A percentile compares a stretch with the other conserved stretches of the same genome.
phyloP scores from a whole-genome alignment of 1,284 basidiomycete genomes.

The Ustilago vetiveriae region DNA sequence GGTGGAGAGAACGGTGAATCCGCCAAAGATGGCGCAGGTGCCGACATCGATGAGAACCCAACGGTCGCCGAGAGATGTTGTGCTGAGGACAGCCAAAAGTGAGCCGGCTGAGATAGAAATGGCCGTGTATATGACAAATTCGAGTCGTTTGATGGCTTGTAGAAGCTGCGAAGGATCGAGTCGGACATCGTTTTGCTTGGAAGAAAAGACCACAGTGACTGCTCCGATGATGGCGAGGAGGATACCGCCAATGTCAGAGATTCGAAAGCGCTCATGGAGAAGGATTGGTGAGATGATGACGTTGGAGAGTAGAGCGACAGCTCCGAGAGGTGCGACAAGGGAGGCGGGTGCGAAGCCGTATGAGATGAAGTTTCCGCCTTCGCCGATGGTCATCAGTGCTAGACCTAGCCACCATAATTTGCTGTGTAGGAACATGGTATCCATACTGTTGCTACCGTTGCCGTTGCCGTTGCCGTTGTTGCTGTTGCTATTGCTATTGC shows the following conservation, averaged over 20 bases:
- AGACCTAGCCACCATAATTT: slow-evolving; percentile 94
- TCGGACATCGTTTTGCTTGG: slow-evolving; percentile 69
- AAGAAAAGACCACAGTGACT: slow-evolving; percentile 79
- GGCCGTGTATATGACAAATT: slow-evolving; percentile 59
- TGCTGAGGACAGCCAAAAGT: slow-evolving; percentile 43
- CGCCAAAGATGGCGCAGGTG: slow-evolving; percentile 84
- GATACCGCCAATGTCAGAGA: slow-evolving; percentile 84
- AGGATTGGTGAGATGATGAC: slow-evolving; percentile 91
- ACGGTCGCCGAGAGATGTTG: slow-evolving; percentile 75
- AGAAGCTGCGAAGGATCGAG: slow-evolving; percentile 54
- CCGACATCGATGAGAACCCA: slow-evolving; percentile 88
- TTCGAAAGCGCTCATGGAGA: slow-evolving; percentile 68
- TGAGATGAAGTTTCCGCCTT: slow-evolving; percentile 83
- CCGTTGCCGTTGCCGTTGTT: neutral
- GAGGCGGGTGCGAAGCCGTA: slow-evolving; percentile 90
- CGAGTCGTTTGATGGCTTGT: slow-evolving; percentile 49
- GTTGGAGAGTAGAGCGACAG: slow-evolving; percentile 84
- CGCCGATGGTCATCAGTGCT: slow-evolving; percentile 87
- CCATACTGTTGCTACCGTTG: slow-evolving; percentile 27
- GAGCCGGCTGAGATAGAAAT: slow-evolving; percentile 30
- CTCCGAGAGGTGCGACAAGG: slow-evolving; percentile 92
- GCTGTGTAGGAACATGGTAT: slow-evolving; percentile 57
- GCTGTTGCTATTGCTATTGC: neutral
- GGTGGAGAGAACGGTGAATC: slow-evolving; percentile 84
- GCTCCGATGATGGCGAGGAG: slow-evolving; percentile 62